Evolutionary conservation across 352 stramenopile species (phyloP), one percentile per base, ranked within the genome.

Genomic region (Saprolegnia diclina): DNA sequence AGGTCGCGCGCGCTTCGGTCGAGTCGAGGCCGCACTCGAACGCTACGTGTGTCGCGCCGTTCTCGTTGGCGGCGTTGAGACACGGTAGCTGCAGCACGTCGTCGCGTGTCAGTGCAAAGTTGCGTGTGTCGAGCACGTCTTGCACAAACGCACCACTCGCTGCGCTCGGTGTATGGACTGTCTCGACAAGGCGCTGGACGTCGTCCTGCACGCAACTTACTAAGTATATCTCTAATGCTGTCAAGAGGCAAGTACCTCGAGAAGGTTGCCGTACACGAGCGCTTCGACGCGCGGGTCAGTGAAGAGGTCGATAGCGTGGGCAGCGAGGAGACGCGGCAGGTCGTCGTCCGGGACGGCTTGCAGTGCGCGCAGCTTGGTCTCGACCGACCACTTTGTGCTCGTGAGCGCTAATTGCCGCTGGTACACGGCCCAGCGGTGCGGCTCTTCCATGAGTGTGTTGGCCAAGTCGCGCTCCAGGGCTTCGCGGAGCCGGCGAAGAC

Each of bases 251-350:
- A n/a, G 73, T 21, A 64, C 29, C 21, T 74, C 62, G 53, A 78
- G 72, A 63, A 85, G 54, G 68, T 88, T 89, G 14, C 80, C 80
- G 56, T 87, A 85, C 18, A 87, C 38, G 26, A 89, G 68, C 5
- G 76, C 74, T 38, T 86, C 76, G 4, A 78, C 59, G 56, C 74
- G 83, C 18, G 81, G 42, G 29, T 80, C 72, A 21, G 74, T 53
- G 56, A 83, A 77, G 4, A 86, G 37, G 22, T 67, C 71, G 14
- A 68, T 62, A 10, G 72, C 75, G 53, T 86, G 79, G 18, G 72
- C 67, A 26, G 80, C 65, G 24, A 80, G 67, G 42, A 73, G 70
- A 16, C 40, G 14, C 54, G 22, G 38, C 5, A 37, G 29, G 7
- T 50, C 40, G 48, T 40, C 29, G 22, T 74, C 74, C 10, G 65